These are phyloP conservation scores for Aureobasidium sp. DNA, from an alignment of 2,329 filamentous ascomycete genomes.

Conservation along the genomic window DNA sequence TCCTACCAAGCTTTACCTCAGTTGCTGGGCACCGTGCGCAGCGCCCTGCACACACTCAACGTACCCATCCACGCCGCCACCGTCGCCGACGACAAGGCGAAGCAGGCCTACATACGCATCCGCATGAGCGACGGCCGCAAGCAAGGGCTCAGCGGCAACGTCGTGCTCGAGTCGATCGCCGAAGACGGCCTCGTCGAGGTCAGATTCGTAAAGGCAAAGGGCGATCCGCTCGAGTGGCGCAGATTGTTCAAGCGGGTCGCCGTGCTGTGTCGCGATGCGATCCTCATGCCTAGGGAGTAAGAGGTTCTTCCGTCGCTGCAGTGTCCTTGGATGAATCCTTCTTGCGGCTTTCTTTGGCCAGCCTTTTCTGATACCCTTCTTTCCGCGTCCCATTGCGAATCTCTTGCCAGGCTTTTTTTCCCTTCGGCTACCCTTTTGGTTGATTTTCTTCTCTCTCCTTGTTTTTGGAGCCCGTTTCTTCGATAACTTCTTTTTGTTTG, in stretches of 20 bases:
- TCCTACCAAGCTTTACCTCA: constrained; percentile 69
- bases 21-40: constrained; percentile 71
- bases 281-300: constrained; percentile 40
- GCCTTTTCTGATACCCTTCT: not conserved
- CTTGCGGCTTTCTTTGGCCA: not conserved
- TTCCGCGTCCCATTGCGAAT: not conserved
- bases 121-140: constrained; percentile 65
- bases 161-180: constrained; percentile 62
- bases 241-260: constrained; percentile 96
- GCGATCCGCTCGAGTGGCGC: constrained; percentile 93
- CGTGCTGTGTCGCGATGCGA: constrained; percentile 75
- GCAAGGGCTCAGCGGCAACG: constrained; percentile 67
- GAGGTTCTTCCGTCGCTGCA: not conserved
- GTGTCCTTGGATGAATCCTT: not conserved
- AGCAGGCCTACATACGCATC: constrained; percentile 57
- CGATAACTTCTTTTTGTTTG: not conserved
- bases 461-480: not conserved
- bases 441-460: not conserved
- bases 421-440: no score
- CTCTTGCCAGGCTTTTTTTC: not conserved
- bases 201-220: constrained; percentile 87
- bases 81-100: constrained; percentile 45
- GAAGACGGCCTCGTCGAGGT: constrained; percentile 63
- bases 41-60: constrained; percentile 77
- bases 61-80: constrained; percentile 56